Percentiles rank a stretch among this genome's conserved stretches.
phyloP scores from a whole-genome alignment of 202 grass and related monocot species.

The Musa balbisiana region DNA sequence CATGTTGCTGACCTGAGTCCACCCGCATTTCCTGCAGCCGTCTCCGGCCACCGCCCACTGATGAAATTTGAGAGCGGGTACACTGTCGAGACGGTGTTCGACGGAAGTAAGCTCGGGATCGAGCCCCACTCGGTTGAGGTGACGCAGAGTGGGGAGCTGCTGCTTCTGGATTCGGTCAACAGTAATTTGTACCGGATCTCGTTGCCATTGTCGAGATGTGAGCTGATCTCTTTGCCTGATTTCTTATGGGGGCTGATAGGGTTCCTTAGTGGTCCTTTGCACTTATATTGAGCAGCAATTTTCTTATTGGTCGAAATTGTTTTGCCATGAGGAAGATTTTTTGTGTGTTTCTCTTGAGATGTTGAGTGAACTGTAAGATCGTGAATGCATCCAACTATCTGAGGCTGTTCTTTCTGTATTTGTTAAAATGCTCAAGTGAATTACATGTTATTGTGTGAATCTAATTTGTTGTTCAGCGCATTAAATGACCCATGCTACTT shows the following conservation, averaged over 20 bases:
- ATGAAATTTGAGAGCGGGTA: slow-evolving; percentile 97
- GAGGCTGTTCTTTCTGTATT: too few species aligned
- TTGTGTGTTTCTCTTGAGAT: too few species aligned
- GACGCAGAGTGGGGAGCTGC: slow-evolving; percentile 76
- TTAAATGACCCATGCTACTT: too few species aligned
- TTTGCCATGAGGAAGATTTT: too few species aligned
- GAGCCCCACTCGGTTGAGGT: slow-evolving; percentile 80
- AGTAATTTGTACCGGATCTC: slow-evolving; percentile 85
- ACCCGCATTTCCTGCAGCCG: slow-evolving; percentile 35
- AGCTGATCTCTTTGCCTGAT: slow-evolving; percentile 21
- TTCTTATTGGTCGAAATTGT: too few species aligned
- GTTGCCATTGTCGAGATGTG: slow-evolving; percentile 85
- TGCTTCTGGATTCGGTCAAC: slow-evolving; percentile 86
- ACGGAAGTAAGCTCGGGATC: slow-evolving; percentile 94
- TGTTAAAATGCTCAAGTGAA: too few species aligned
- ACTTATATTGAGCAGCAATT: too few species aligned
- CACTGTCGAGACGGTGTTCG: slow-evolving; percentile 95
- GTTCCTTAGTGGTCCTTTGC: slow-evolving; percentile 8
- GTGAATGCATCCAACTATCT: too few species aligned
- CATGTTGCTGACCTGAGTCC: background rate
- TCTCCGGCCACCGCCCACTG: slow-evolving; percentile 44
- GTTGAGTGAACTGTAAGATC: too few species aligned
- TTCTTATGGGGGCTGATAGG: slow-evolving; percentile 18
- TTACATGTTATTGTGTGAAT: too few species aligned
- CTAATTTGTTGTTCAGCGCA: too few species aligned